Evolutionary conservation across 2,329 filamentous ascomycete species (phyloP).

Genomic region (Sporothrix pallida): DNA sequence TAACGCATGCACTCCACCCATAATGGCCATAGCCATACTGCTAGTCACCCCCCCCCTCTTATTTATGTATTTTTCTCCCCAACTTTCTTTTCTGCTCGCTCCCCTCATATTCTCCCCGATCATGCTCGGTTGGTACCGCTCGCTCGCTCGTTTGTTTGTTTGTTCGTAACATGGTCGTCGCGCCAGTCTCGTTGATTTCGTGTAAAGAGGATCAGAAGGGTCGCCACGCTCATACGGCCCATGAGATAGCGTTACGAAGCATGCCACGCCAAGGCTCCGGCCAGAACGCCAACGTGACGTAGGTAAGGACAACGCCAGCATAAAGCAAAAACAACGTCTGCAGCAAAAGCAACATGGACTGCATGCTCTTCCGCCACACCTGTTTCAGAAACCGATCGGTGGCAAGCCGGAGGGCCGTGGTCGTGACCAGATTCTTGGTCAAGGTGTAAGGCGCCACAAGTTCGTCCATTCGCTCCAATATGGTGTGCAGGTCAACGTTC

Average conservation of each 20-base stretch:
- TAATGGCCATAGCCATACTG: not conserved
- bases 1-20: not conserved
- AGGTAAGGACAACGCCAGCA: not conserved
- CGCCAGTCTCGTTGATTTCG: not conserved
- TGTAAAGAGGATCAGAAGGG: no score
- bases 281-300: slow-evolving; percentile 1
- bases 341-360: not conserved
- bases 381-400: not conserved
- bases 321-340: not conserved
- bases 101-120: not conserved
- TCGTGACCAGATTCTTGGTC: not conserved
- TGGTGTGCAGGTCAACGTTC: not conserved
- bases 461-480: not conserved
- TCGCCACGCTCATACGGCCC: not conserved
- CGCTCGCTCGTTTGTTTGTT: not conserved
- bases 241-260: not conserved
- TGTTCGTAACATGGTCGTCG: not conserved
- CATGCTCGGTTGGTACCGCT: not conserved
- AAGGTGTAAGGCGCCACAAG: not conserved
- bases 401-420: not conserved
- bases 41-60: not conserved
- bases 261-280: not conserved
- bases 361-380: not conserved
- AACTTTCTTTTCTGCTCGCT: not conserved
- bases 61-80: not conserved